These are phyloP conservation scores for Aureobasidium sp. DNA, from an alignment of 2,329 filamentous ascomycete species.

Conservation along the genomic window DNA sequence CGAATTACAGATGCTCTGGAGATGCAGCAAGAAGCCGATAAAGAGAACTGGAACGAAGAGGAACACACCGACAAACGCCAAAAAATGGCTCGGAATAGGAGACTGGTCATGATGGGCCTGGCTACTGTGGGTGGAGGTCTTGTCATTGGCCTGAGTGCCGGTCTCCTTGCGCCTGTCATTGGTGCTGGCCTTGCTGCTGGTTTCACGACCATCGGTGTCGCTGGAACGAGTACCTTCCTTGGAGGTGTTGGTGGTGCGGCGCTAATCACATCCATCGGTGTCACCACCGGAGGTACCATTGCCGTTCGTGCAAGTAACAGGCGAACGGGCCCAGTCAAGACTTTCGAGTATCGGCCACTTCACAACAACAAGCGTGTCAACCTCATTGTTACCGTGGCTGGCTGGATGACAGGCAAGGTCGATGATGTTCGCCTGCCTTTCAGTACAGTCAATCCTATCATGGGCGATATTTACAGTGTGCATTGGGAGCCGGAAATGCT, in stretches of 20 bases:
- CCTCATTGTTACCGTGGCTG: slow-evolving; percentile 86
- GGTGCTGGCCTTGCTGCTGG: slow-evolving; percentile 88
- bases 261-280: slow-evolving; percentile 83
- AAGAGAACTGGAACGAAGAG: slow-evolving; percentile 96
- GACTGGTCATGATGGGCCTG: slow-evolving; percentile 91
- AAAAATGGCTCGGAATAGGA: slow-evolving; percentile 70
- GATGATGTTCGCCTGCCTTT: slow-evolving; percentile 94
- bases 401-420: slow-evolving; percentile 97
- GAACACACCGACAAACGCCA: slow-evolving; percentile 82
- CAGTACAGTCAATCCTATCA: slow-evolving; percentile 92
- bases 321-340: slow-evolving; percentile 84
- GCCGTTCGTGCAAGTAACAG: slow-evolving; percentile 77
- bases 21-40: slow-evolving; percentile 90
- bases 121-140: slow-evolving; percentile 91
- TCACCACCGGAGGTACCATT: slow-evolving; percentile 77
- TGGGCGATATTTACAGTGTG: slow-evolving; percentile 97
- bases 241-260: slow-evolving; percentile 88
- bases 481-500: slow-evolving; percentile 98
- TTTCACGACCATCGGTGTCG: slow-evolving; percentile 88
- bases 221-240: slow-evolving; percentile 79
- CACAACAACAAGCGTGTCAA: slow-evolving; percentile 98
- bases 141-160: slow-evolving; percentile 90
- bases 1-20: slow-evolving; percentile 92
- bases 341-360: slow-evolving; percentile 90
- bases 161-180: slow-evolving; percentile 84